Conservation (phyloP, 2,329 filamentous ascomycete genomes). For the Ophiosphaerella korrae region DNA sequence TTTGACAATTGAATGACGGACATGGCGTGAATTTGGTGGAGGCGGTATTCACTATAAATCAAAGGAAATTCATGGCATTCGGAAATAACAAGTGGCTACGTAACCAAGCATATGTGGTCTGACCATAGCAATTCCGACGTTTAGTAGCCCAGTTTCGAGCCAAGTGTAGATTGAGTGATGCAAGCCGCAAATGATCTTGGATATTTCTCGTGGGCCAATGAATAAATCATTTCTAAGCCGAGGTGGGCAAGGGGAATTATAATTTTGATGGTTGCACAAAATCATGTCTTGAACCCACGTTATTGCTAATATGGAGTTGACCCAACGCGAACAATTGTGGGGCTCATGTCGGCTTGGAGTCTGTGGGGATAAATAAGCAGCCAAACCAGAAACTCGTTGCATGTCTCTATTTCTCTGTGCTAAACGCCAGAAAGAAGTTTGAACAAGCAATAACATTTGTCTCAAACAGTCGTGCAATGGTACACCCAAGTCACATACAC, state of each 20-base stretch:
- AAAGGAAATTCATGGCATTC: neutral
- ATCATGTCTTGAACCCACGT: conserved; percentile 5
- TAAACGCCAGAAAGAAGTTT: neutral
- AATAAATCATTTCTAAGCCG: conserved; percentile 11
- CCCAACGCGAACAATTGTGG: conserved; percentile 10
- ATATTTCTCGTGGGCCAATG: conserved; percentile 10
- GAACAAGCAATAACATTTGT: neutral
- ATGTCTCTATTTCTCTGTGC: neutral
- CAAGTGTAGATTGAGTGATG: conserved; percentile 11
- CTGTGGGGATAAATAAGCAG: neutral
- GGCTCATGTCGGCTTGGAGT: conserved; percentile 2
- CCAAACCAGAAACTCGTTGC: too few relatives aligned
- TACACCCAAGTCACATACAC: neutral
- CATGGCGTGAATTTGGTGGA: neutral
- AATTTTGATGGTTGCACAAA: conserved; percentile 13
- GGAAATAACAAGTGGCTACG: conserved; percentile 2
- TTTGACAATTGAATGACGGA: neutral
- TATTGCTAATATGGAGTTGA: conserved; percentile 28
- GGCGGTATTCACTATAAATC: conserved; percentile 14
- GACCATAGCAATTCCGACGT: conserved; percentile 15
- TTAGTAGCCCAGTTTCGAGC: conserved; percentile 13
- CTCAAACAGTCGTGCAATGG: neutral
- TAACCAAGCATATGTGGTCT: conserved; percentile 3
- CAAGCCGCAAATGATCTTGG: conserved; percentile 14
- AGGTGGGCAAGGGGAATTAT: conserved; percentile 6